phyloP scores from a whole-genome alignment of 306 rosid species.

The Dalbergia cochinchinensis region DNA sequence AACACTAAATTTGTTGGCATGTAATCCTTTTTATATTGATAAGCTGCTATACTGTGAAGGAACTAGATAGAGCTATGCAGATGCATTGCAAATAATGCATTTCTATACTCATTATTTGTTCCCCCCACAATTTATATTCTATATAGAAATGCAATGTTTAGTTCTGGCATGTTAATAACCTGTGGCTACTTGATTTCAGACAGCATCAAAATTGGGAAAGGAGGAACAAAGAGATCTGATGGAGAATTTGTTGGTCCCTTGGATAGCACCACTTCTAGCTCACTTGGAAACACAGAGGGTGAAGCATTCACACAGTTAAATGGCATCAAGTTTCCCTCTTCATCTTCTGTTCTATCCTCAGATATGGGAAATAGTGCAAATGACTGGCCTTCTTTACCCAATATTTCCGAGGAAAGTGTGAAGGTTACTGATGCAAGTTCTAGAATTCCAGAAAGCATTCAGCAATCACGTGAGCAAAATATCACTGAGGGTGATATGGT shows the following conservation, averaged over 20 bases:
- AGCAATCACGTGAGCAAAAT: constrained; percentile 29
- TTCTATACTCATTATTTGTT: constrained; percentile 27
- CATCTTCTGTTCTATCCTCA: constrained; percentile 39
- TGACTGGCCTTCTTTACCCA: constrained; percentile 41
- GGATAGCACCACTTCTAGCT: constrained; percentile 44
- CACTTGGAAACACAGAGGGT: constrained; percentile 41
- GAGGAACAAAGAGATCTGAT: constrained; percentile 43
- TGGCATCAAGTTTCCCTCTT: constrained; percentile 49
- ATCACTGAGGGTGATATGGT: constrained; percentile 36
- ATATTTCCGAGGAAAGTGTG: constrained; percentile 43
- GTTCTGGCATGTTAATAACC: constrained; percentile 42
- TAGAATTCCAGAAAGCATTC: constrained; percentile 52
- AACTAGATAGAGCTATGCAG: constrained; percentile 22
- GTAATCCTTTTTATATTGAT: constrained; percentile 26
- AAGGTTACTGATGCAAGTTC: constrained; percentile 45
- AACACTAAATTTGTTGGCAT: constrained; percentile 21
- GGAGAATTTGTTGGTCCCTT: constrained; percentile 44
- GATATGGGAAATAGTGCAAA: constrained; percentile 32
- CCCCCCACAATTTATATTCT: constrained; percentile 7
- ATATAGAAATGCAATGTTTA: constrained; percentile 23
- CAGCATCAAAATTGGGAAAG: constrained; percentile 43
- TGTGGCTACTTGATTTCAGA: constrained; percentile 61
- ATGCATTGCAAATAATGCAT: constrained; percentile 9
- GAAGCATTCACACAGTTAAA: constrained; percentile 44
- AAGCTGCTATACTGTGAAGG: not conserved